Percentiles rank a stretch among this genome's conserved stretches.
These are phyloP conservation scores for Calonectria honghensis DNA, from an alignment of 2,329 filamentous ascomycete genomes.

Conservation along the genomic window DNA sequence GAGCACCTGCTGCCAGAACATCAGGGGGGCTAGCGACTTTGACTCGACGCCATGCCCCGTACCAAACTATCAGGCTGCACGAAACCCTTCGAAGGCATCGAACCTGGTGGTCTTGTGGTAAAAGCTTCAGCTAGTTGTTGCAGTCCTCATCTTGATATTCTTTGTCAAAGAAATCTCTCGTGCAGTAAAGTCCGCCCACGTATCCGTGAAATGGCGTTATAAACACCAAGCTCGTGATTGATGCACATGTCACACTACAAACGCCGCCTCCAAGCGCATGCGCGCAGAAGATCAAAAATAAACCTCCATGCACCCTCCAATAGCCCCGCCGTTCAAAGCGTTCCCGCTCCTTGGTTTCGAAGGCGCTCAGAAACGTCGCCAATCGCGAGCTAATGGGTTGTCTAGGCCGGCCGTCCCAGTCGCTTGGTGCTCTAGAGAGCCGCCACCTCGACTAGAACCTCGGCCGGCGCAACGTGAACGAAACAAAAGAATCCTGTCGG, in stretches of 20 bases:
- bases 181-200: not conserved
- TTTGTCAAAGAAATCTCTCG: not conserved
- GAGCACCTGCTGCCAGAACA: constrained; percentile 8
- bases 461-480: not conserved
- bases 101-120: not conserved
- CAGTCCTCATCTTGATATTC: not conserved
- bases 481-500: not conserved
- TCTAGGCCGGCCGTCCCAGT: constrained; percentile 14
- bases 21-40: constrained; percentile 1
- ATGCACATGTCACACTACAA: constrained; percentile 3
- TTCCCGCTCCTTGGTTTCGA: constrained; percentile 8
- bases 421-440: constrained; percentile 6
- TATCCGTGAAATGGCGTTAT: not conserved
- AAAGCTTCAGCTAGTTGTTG: not conserved
- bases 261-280: not conserved
- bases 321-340: not conserved
- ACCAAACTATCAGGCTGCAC: not conserved
- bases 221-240: not conserved
- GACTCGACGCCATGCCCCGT: not conserved
- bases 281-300: not conserved
- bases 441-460: constrained; percentile 8
- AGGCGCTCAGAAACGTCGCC: constrained; percentile 9
- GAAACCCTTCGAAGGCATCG: not conserved
- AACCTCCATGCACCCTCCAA: not conserved
- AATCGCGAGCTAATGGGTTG: not conserved